A percentile compares a stretch with the other conserved stretches of the same genome.
Conservation (phyloP, 257 asterid species). For the Leonotis leonurus region DNA sequence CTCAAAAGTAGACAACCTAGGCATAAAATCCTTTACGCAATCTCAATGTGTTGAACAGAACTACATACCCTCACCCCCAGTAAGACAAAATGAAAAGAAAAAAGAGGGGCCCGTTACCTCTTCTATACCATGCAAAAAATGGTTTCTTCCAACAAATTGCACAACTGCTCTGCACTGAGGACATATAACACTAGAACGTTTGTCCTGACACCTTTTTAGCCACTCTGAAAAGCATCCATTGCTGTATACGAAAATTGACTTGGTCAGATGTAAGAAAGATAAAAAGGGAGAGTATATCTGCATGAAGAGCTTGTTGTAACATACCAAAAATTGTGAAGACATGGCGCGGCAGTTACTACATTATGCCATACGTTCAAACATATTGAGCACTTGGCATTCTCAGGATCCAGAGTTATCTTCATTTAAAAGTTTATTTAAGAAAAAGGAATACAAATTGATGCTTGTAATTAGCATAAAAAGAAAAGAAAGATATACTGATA, state of each 20-base stretch:
- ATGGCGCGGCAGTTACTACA: constrained; percentile 92
- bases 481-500: neutral
- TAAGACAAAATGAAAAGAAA: neutral
- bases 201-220: constrained; percentile 80
- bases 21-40: neutral
- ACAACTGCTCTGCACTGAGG: constrained; percentile 95
- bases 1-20: neutral
- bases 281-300: neutral
- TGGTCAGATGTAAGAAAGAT: neutral
- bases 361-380: constrained; percentile 94
- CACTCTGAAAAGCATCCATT: constrained; percentile 99
- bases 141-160: constrained; percentile 91
- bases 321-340: constrained; percentile 97
- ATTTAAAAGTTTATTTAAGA: neutral
- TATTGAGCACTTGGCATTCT: constrained; percentile 83
- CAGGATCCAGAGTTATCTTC: constrained; percentile 70
- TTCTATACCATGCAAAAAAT: constrained; percentile 79
- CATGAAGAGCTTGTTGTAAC: constrained; percentile 15
- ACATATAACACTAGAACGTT: constrained; percentile 58
- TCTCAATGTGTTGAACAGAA: neutral
- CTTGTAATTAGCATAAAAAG: constrained; percentile 4
- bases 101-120: constrained; percentile 43
- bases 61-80: neutral
- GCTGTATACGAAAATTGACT: constrained; percentile 39
- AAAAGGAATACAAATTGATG: constrained; percentile 3